Conservation (phyloP, 176 grass and related monocot genomes). For the Avena sativa region DNA sequence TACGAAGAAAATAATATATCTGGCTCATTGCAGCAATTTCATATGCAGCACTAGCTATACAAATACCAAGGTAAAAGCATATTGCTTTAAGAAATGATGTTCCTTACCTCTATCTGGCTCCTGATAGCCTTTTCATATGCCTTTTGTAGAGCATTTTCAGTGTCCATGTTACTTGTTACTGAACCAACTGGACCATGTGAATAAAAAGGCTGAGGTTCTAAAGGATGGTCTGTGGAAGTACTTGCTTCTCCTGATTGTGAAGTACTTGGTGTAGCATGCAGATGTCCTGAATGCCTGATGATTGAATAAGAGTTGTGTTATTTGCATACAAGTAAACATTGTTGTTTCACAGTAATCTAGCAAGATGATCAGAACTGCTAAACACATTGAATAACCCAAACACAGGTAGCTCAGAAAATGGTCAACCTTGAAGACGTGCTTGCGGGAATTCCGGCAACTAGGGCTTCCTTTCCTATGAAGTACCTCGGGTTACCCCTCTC, state of each 20-base stretch:
- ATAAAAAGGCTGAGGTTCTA: slow-evolving; percentile 33
- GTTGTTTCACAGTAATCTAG: neutral
- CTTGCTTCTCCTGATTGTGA: neutral
- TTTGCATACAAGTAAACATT: neutral
- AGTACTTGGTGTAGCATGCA: slow-evolving; percentile 33
- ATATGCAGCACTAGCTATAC: slow-evolving; percentile 1
- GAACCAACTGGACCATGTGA: slow-evolving; percentile 33
- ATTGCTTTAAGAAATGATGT: slow-evolving; percentile 17
- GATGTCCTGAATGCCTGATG: slow-evolving; percentile 45
- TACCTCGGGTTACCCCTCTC: no score
- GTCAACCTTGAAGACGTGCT: no score
- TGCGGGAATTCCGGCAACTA: no score
- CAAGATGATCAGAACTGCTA: neutral
- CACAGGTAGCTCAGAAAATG: neutral
- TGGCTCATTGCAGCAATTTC: neutral
- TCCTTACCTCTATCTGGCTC: slow-evolving; percentile 68
- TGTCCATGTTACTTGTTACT: slow-evolving; percentile 4
- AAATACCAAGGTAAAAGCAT: neutral
- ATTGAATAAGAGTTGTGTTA: slow-evolving; percentile 15
- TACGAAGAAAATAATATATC: slow-evolving; percentile 21
- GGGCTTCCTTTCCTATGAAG: no score
- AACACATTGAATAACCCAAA: neutral
- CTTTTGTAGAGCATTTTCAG: slow-evolving; percentile 54
- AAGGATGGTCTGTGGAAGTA: slow-evolving; percentile 29
- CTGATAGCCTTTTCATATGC: slow-evolving; percentile 54